Percentiles rank a stretch among this genome's conserved stretches.
Evolutionary conservation across 208 protist genomes (phyloP).

Genomic region (Porcisia hertigi): DNA sequence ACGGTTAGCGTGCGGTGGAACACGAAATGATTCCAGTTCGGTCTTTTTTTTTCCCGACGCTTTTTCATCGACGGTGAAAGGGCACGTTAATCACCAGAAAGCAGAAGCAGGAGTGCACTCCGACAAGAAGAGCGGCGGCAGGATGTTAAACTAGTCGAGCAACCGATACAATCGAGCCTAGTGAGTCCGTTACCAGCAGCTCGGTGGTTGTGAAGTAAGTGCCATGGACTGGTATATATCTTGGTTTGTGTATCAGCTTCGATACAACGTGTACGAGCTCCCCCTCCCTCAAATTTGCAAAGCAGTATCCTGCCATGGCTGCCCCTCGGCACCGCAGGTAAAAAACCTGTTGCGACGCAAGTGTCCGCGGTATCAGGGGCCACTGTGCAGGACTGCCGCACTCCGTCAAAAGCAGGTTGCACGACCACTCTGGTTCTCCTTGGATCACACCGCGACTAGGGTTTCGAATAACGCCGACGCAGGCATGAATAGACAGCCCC

Average conservation of each 20-base stretch:
- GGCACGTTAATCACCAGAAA: background rate
- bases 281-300: slow-evolving; percentile 51
- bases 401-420: slow-evolving; percentile 70
- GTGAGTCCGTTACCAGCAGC: slow-evolving; percentile 74
- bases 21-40: background rate
- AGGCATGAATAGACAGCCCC: slow-evolving; percentile 61
- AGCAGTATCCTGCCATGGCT: slow-evolving; percentile 57
- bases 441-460: slow-evolving; percentile 60
- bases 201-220: slow-evolving; percentile 80
- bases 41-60: background rate
- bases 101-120: background rate
- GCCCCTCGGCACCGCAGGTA: slow-evolving; percentile 69
- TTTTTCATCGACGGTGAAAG: background rate
- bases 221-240: slow-evolving; percentile 74
- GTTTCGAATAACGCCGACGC: slow-evolving; percentile 75
- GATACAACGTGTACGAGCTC: slow-evolving; percentile 81
- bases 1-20: background rate
- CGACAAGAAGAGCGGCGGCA: background rate
- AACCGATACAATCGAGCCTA: slow-evolving; percentile 68
- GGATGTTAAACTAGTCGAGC: slow-evolving; percentile 14
- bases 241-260: slow-evolving; percentile 72
- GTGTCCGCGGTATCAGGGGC: slow-evolving; percentile 1
- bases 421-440: slow-evolving; percentile 77
- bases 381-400: slow-evolving; percentile 46
- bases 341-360: slow-evolving; percentile 29